phyloP scores from a whole-genome alignment of 352 stramenopile species.

The Globisporangium okanoganense region DNA sequence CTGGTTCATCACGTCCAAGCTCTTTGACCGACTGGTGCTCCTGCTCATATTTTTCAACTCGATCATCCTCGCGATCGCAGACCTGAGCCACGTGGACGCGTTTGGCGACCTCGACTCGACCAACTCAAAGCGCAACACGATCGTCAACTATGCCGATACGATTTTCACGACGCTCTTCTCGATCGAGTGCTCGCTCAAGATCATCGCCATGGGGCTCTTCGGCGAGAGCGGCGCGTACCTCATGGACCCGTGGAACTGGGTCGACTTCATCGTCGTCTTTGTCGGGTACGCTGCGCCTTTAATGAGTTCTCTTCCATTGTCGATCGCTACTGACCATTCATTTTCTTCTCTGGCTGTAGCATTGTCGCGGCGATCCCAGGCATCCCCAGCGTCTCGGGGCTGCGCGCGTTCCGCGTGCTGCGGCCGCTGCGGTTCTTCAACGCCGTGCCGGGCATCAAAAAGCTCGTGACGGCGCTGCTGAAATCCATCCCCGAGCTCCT shows the following conservation, averaged over 20 bases:
- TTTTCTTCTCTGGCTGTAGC: constrained; percentile 11
- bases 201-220: constrained; percentile 80
- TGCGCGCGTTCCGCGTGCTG: constrained; percentile 52
- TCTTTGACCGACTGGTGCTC: constrained; percentile 72
- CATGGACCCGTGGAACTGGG: constrained; percentile 85
- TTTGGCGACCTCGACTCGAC: constrained; percentile 29
- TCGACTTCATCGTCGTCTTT: constrained; percentile 87
- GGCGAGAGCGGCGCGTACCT: constrained; percentile 63
- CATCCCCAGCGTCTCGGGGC: constrained; percentile 34
- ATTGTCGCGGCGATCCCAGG: constrained; percentile 40
- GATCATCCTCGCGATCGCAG: constrained; percentile 67
- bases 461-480: constrained; percentile 77
- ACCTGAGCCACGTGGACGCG: constrained; percentile 42
- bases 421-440: constrained; percentile 55
- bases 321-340: not conserved
- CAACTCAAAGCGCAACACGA: constrained; percentile 39
- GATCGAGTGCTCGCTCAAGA: constrained; percentile 84
- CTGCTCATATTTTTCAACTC: constrained; percentile 77
- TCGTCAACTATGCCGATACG: constrained; percentile 41
- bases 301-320: not conserved
- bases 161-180: constrained; percentile 82
- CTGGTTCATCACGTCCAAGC: constrained; percentile 43
- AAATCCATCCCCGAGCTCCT: constrained; percentile 70
- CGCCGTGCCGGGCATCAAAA: constrained; percentile 63
- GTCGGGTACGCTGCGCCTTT: constrained; percentile 41